Base-by-base conservation (phyloP, 2,329 filamentous ascomycete genomes). In the Venturia effusa region DNA sequence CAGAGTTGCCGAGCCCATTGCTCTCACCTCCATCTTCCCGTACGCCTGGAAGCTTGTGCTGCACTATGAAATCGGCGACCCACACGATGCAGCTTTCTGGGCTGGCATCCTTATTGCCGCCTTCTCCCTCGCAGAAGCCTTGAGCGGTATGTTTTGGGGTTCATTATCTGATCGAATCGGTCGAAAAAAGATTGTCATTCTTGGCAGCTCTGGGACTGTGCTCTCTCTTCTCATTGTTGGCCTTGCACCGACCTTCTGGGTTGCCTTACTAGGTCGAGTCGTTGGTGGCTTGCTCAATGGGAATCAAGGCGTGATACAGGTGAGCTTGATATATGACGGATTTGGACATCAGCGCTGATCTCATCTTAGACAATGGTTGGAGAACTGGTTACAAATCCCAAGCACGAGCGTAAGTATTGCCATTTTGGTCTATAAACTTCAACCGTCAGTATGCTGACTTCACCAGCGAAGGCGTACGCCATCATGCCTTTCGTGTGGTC, bases 401-500 rank as follows among this genome's bases (percentile, higher is more conserved):
- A 92, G 70, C 90, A 95, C 75, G 91, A 96, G 76, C 90, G 88
- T 90, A 77, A 80, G 87, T 83, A 17, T 32, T 30, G 24, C 34
- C 45, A 15, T 13, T 65, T 39, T 59, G 51, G 37, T 15, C n/a
- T 32, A n/a, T n/a, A 7, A 19, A 4, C 19, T 2, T 62, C 4
- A 15, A 24, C 6, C 19, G 7, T 32, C 27, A 63, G 0, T 51
- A 7, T 43, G 66, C 66, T 65, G 66, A 69, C 55, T 59, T 48
- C 62, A 40, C 66, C 69, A 90, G 88, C 91, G 65, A 85, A 88
- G 66, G 92, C 92, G 34, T 96, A 92, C 74, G 86, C 91, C 2
- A 84, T 96, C 55, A 96, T 97, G 90, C 92, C 92, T 0, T 96
- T 96, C 71, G 88, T 96, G 8, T 97, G 92, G 92, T 88, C 84